These are phyloP conservation scores for Echites panduratus DNA, from an alignment of 257 asterid genomes.

Conservation along the genomic window DNA sequence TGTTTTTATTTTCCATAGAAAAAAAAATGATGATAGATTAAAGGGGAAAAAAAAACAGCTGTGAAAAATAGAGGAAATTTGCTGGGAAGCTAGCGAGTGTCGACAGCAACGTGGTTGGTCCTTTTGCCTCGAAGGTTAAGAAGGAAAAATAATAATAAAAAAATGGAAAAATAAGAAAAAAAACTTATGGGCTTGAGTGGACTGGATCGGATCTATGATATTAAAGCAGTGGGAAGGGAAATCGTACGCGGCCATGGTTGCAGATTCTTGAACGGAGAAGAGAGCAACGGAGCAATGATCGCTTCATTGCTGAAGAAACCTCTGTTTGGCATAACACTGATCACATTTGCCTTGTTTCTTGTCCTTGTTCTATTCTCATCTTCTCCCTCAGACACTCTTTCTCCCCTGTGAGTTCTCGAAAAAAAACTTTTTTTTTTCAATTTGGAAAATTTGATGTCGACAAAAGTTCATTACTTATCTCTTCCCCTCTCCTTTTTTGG, in stretches of 20 bases:
- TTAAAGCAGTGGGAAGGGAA: background rate
- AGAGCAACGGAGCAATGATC: constrained; percentile 27
- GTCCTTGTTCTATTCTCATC: constrained; percentile 47
- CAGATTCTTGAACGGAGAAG: background rate
- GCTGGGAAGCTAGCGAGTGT: background rate
- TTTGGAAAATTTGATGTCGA: background rate
- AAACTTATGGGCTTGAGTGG: no score
- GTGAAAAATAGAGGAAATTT: background rate
- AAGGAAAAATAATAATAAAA: background rate
- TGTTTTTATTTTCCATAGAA: no score
- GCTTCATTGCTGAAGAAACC: constrained; percentile 56
- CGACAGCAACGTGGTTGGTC: background rate
- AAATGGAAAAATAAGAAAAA: no score
- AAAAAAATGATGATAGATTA: no score
- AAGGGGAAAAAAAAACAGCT: background rate
- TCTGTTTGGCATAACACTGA: constrained; percentile 30
- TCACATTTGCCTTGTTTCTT: constrained; percentile 36
- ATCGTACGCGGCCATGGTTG: background rate
- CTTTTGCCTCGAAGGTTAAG: background rate
- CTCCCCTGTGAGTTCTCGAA: constrained; percentile 41
- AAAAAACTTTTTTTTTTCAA: background rate
- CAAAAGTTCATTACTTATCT: background rate
- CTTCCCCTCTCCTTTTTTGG: background rate
- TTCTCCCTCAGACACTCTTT: constrained; percentile 22
- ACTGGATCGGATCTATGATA: constrained; percentile 9